These are phyloP conservation scores for Penicillium rolfsii DNA, from an alignment of 2,329 filamentous ascomycete species.

Conservation along the genomic window DNA sequence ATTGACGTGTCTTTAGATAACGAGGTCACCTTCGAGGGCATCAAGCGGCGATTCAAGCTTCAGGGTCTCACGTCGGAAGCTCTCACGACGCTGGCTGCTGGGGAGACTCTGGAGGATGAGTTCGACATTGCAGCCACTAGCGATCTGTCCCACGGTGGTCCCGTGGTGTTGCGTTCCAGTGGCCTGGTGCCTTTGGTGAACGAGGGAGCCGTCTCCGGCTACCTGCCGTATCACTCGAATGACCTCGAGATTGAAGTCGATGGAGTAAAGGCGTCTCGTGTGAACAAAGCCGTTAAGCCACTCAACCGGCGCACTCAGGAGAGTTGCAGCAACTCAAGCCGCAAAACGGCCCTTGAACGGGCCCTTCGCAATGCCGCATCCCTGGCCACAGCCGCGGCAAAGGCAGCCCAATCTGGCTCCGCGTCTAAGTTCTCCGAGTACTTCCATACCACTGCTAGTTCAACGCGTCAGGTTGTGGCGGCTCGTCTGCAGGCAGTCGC, in stretches of 20 bases:
- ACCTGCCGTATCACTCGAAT: conserved; percentile 63
- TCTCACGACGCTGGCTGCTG: conserved; percentile 36
- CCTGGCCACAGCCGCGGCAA: conserved; percentile 52
- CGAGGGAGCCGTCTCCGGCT: conserved; percentile 56
- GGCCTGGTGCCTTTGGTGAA: conserved; percentile 62
- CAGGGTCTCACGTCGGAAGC: conserved; percentile 34
- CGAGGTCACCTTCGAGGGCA: conserved; percentile 38
- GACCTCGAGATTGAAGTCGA: conserved; percentile 61
- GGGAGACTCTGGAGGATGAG: conserved; percentile 36
- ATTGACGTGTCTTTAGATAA: conserved; percentile 22
- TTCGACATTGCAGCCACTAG: conserved; percentile 42
- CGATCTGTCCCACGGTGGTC: conserved; percentile 54
- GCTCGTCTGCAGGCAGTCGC: conserved; percentile 58
- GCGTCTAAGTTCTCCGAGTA: conserved; percentile 50
- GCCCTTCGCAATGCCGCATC: conserved; percentile 58
- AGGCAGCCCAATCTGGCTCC: conserved; percentile 55
- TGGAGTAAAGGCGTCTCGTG: conserved; percentile 56
- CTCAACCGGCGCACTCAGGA: conserved; percentile 54
- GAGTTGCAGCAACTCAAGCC: conserved; percentile 58
- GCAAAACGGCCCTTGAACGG: conserved; percentile 49
- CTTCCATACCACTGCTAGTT: conserved; percentile 62
- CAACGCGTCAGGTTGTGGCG: conserved; percentile 55
- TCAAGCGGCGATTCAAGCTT: conserved; percentile 34
- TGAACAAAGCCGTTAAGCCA: conserved; percentile 51
- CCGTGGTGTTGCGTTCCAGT: conserved; percentile 59